Evolutionary conservation across 805 yeast species (phyloP).

Genomic region (Candida sithepensis): DNA sequence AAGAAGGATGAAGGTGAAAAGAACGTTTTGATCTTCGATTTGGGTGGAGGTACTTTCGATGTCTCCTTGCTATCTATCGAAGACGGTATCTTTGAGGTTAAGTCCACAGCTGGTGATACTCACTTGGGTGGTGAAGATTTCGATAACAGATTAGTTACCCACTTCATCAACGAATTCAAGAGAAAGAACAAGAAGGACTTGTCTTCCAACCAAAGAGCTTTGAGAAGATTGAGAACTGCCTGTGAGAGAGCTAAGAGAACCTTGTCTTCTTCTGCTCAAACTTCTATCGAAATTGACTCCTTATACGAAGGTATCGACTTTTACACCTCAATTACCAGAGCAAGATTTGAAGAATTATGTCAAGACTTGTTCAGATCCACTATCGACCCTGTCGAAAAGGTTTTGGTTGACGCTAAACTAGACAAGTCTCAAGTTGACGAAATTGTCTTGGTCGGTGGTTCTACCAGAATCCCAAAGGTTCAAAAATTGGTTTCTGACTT

Average conservation of each 20-base stretch:
- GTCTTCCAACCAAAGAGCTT: conserved; percentile 89
- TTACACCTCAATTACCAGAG: conserved; percentile 95
- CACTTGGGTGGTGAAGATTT: conserved; percentile 90
- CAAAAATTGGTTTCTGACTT: conserved; percentile 93
- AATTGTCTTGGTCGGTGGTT: conserved; percentile 95
- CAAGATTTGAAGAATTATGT: conserved; percentile 96
- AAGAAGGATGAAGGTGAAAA: conserved; percentile 44
- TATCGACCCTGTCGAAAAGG: conserved; percentile 93
- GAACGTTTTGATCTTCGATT: conserved; percentile 87
- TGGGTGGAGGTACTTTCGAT: conserved; percentile 99
- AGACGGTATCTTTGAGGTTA: conserved; percentile 96
- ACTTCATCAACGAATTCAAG: conserved; percentile 94
- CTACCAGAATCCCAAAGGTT: conserved; percentile 96
- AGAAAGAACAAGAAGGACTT: conserved; percentile 96
- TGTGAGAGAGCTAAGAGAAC: conserved; percentile 99
- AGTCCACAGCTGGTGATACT: conserved; percentile 95
- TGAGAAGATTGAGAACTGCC: conserved; percentile 97
- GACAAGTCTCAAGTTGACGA: conserved; percentile 89
- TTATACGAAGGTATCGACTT: conserved; percentile 93
- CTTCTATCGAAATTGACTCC: conserved; percentile 93
- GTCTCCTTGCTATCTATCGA: conserved; percentile 93
- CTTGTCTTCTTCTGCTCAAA: conserved; percentile 93
- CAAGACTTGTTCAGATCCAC: conserved; percentile 93
- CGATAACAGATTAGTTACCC: conserved; percentile 78
- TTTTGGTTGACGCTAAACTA: conserved; percentile 82